phyloP scores from a whole-genome alignment of 805 yeast species.

The Starmerella ratchasimensis region DNA sequence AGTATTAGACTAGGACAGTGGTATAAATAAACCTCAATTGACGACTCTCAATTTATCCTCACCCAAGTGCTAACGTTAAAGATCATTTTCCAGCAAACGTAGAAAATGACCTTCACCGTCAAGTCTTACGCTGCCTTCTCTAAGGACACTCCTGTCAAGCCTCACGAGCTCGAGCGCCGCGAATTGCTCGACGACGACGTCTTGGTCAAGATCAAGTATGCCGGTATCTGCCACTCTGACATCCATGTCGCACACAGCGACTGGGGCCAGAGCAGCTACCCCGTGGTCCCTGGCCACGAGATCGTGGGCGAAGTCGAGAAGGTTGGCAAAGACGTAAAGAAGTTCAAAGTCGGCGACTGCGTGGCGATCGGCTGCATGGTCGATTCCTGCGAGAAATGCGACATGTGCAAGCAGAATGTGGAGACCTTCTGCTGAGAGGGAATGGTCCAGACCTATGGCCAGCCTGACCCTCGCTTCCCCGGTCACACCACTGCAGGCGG shows the following conservation, averaged over 20 bases:
- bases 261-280: constrained; percentile 34
- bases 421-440: constrained; percentile 42
- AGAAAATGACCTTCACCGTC: constrained; percentile 10
- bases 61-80: background rate
- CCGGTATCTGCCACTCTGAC: constrained; percentile 45
- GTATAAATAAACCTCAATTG: too few species aligned
- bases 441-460: constrained; percentile 38
- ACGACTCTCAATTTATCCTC: too few species aligned
- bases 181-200: constrained; percentile 23
- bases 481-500: constrained; percentile 43
- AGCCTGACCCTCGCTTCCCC: constrained; percentile 36
- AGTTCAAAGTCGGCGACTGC: constrained; percentile 51
- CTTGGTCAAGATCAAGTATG: constrained; percentile 19
- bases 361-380: constrained; percentile 72
- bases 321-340: constrained; percentile 44
- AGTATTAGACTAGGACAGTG: too few species aligned
- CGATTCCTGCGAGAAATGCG: constrained; percentile 47
- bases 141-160: constrained; percentile 2
- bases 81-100: too few species aligned
- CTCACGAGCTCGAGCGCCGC: constrained; percentile 15
- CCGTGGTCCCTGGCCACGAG: constrained; percentile 39
- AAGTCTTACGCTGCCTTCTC: constrained; percentile 12
- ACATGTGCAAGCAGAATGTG: constrained; percentile 40
- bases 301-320: constrained; percentile 27
- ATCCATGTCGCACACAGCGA: constrained; percentile 38